Base-by-base conservation (phyloP, 192 early-diverging fungal species). In the Coemansia sp. region DNA sequence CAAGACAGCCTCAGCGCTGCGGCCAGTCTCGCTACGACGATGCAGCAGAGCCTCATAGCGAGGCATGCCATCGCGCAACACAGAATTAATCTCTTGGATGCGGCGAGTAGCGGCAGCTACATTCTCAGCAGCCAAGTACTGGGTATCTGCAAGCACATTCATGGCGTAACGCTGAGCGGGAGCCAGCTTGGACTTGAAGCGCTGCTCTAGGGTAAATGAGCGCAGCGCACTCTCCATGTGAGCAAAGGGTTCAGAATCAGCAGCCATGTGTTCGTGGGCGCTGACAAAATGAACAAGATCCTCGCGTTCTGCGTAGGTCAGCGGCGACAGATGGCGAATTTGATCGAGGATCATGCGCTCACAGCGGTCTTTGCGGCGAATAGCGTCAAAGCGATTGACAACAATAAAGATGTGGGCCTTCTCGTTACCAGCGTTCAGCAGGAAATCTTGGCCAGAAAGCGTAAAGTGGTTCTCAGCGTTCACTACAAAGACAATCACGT, bases 391-490 rank as follows among this genome's bases (percentile, higher is more conserved):
- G 62, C 90, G 85, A 78, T 99, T 99, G 66, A 99, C 93, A 22
- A 99, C 94, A 61, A 99, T 96, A 64, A 99, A 99, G 24, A 99
- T 93, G 76, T 93, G 94, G 8, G 94, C 94, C 82, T 99, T 99
- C 85, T 99, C 97, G 76, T 97, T 97, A 49, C 93, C 94, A 7
- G 97, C 97, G 65, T 88, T 97, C 64, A 88, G 86, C 74, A 99
- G 84, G 76, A 99, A 99, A 83, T 99, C 93, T 60, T 93, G 90
- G 24, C 94, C 96, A 31, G 94, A 97, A 38, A 99, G 85, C 3
- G 97, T 99, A 73, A 99, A 98, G 77, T 99, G 97, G 75, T 99
- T 99, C 78, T 97, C 97, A 14, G 97, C 95, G 75, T 94, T 94
- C 57, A 99, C 97, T 21, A 99, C 93, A 87, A 99, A 99, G 2